Evolutionary conservation across 345 rosid species (phyloP), one percentile per base, ranked within the genome.

Genomic region (Turritis glabra): DNA sequence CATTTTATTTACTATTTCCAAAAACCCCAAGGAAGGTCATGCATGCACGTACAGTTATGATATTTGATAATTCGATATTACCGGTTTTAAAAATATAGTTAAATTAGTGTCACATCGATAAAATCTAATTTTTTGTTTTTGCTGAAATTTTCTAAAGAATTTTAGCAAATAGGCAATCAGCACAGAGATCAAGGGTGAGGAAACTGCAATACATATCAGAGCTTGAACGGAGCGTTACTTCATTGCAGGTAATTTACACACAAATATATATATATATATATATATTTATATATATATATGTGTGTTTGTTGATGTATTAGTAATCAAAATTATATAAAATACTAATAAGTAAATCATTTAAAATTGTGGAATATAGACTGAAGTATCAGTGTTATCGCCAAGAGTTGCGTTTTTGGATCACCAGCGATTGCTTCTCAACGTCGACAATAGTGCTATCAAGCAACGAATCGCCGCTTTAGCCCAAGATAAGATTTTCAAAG

Each of bases 401-500:
- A 86, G 91, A 44, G 98, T 92, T 61, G 95, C 98, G 43, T 88
- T 86, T 62, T 71, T 92, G 77, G 98, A 92, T 76, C 98, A 92
- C 35, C 98, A 92, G 66, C 82, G 98, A 51, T 77, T 92, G 87
- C 89, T 92, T 75, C 87, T 92, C 7, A 92, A 87, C 66, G 91
- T 92, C 15, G 96, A 92, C 68, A 92, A 92, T 55, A 85, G 96
- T 32, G 90, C 96, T 78, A 84, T 92, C 25, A 92, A 92, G 85
- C 98, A 92, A 86, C 77, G 98, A 64, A 90, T 92, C 78, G 98
- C 98, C 9, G 96, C 98, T 54, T 65, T 92, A 73, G 92, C 95
- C 2, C 98, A 92, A 83, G 98, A 92, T 74, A 92, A 88, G 85
- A 86, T 92, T 30, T 92, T 92, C 84, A 92, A 90, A 87, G 98